Conservation (phyloP, 176 grass and related monocot genomes). For the Zoysia japonica region DNA sequence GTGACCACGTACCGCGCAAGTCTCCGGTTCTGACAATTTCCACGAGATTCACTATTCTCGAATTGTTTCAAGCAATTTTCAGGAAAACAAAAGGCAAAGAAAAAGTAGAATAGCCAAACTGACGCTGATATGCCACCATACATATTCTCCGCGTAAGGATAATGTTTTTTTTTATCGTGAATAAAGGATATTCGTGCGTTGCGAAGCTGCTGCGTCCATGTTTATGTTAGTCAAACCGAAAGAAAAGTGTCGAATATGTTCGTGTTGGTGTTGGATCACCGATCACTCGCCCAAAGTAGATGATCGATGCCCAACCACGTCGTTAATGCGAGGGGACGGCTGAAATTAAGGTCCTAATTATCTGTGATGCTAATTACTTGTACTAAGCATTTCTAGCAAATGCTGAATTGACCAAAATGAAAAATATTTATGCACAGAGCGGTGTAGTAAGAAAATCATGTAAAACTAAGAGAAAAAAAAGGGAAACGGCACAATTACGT, state of each 20-base stretch:
- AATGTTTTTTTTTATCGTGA: too few species aligned
- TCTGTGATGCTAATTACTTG: too few species aligned
- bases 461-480: not conserved
- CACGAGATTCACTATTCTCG: not conserved
- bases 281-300: slow-evolving; percentile 6
- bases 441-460: not conserved
- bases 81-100: not conserved
- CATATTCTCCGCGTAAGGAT: too few species aligned
- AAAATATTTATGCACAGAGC: slow-evolving; percentile 34
- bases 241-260: slow-evolving; percentile 1
- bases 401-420: not conserved
- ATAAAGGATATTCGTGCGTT: too few species aligned
- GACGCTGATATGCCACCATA: not conserved
- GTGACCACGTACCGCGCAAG: not conserved
- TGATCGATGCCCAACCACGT: slow-evolving; percentile 5
- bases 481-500: slow-evolving; percentile 22
- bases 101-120: not conserved
- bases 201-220: not conserved
- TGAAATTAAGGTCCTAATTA: slow-evolving; percentile 25
- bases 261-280: slow-evolving; percentile 32
- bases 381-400: not conserved
- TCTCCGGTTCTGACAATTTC: not conserved
- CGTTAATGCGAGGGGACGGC: not conserved
- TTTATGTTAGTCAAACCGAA: slow-evolving; percentile 3
- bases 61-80: not conserved